phyloP scores from a whole-genome alignment of 306 rosid species.

The Glycine latifolia region DNA sequence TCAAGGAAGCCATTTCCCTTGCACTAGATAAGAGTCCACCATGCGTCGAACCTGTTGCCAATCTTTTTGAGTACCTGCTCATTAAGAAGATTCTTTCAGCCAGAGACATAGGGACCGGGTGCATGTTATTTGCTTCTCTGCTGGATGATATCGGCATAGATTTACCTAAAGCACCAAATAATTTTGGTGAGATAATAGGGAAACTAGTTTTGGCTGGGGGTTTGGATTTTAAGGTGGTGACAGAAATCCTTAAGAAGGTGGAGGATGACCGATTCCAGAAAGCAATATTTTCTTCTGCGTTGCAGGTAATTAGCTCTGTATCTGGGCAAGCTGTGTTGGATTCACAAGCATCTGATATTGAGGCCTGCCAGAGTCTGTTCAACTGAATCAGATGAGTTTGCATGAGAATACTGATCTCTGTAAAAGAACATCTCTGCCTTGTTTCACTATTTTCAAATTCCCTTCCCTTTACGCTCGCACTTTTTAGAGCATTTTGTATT shows the following conservation, averaged over 20 bases:
- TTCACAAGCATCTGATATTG: conserved; percentile 82
- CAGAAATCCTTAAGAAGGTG: conserved; percentile 74
- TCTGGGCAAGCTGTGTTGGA: conserved; percentile 74
- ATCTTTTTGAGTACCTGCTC: conserved; percentile 68
- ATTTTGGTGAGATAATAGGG: conserved; percentile 87
- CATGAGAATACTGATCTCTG: conserved; percentile 47
- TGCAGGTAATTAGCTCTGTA: conserved; percentile 57
- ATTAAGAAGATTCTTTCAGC: conserved; percentile 62
- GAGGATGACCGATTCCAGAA: conserved; percentile 67
- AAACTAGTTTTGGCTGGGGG: conserved; percentile 62
- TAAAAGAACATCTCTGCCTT: conserved; percentile 53
- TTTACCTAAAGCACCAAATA: conserved; percentile 81
- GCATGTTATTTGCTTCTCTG: conserved; percentile 70
- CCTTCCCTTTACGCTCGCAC: conserved; percentile 47
- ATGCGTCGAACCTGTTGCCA: conserved; percentile 66
- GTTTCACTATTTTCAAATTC: conserved; percentile 50
- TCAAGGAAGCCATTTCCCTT: conserved; percentile 83
- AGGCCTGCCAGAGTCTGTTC: conserved; percentile 73
- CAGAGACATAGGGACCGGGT: conserved; percentile 75
- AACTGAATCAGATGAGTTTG: conserved; percentile 44
- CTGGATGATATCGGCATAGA: conserved; percentile 82
- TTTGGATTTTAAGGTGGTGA: conserved; percentile 77
- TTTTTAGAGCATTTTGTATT: conserved; percentile 59
- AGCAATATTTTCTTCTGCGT: conserved; percentile 58
- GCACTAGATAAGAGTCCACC: conserved; percentile 85